Conservation (phyloP, 139 green algal species). For the Nannochloris sp. region DNA sequence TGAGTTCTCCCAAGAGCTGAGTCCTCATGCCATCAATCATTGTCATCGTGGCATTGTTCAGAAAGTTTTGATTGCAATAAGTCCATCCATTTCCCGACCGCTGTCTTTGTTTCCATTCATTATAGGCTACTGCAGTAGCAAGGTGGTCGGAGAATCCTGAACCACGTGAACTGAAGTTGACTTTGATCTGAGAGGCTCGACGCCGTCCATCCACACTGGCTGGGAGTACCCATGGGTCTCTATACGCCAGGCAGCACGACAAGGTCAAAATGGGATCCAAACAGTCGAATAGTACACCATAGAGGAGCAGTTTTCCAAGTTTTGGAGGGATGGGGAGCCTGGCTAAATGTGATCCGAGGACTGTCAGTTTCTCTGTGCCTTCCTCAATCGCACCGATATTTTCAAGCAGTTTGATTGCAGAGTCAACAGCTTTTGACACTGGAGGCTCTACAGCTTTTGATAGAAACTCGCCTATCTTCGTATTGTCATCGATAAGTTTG, state of each 20-base stretch:
- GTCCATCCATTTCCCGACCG: slow-evolving; percentile 15
- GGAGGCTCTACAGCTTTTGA: slow-evolving; percentile 53
- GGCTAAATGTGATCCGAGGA: slow-evolving; percentile 70
- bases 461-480: slow-evolving; percentile 38
- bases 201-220: slow-evolving; percentile 23
- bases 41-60: slow-evolving; percentile 49
- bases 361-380: slow-evolving; percentile 49
- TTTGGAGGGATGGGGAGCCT: slow-evolving; percentile 62
- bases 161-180: slow-evolving; percentile 17
- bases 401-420: slow-evolving; percentile 40
- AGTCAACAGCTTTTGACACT: slow-evolving; percentile 25
- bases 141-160: slow-evolving; percentile 58
- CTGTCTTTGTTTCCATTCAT: slow-evolving; percentile 31
- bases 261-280: slow-evolving; percentile 73
- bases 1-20: slow-evolving; percentile 57
- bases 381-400: slow-evolving; percentile 40
- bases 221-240: slow-evolving; percentile 58
- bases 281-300: slow-evolving; percentile 58
- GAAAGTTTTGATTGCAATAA: slow-evolving; percentile 40
- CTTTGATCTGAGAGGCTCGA: slow-evolving; percentile 13
- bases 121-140: slow-evolving; percentile 41
- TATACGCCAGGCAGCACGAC: slow-evolving; percentile 56
- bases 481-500: slow-evolving; percentile 40
- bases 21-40: slow-evolving; percentile 63
- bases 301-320: slow-evolving; percentile 81